Conservation (phyloP, 371 early-diverging fungal species). For the Lichtheimia ornata region DNA sequence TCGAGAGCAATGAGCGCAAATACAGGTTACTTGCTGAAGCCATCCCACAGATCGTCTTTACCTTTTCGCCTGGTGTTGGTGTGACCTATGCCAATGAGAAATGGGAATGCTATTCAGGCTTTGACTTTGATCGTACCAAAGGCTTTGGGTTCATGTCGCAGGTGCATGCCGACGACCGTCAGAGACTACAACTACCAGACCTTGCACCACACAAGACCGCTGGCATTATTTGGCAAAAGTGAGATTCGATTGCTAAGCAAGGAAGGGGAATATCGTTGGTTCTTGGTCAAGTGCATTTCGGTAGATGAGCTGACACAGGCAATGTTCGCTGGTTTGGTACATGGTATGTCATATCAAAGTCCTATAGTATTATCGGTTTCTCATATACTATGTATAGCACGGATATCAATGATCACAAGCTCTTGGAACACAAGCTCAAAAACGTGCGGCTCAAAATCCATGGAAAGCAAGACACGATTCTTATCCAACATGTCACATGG, state of each 20-base stretch:
- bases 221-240: constrained; percentile 56
- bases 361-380: not conserved
- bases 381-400: constrained; percentile 30
- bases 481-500: constrained; percentile 72
- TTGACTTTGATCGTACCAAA: constrained; percentile 54
- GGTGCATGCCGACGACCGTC: constrained; percentile 64
- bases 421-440: constrained; percentile 64
- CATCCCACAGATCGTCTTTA: constrained; percentile 70
- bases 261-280: constrained; percentile 62
- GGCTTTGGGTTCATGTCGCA: constrained; percentile 67
- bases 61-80: constrained; percentile 60
- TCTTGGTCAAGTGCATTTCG: constrained; percentile 64
- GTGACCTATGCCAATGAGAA: constrained; percentile 65
- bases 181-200: constrained; percentile 57
- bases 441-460: constrained; percentile 68
- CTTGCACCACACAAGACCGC: constrained; percentile 38
- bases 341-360: constrained; percentile 36
- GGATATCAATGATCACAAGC: constrained; percentile 67
- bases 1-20: constrained; percentile 65
- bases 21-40: constrained; percentile 67
- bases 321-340: constrained; percentile 69
- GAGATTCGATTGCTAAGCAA: constrained; percentile 55
- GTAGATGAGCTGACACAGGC: constrained; percentile 60
- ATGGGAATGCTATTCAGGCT: constrained; percentile 62
- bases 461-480: constrained; percentile 71